These are phyloP conservation scores for Sporothrix curviconia DNA, from an alignment of 2,329 filamentous ascomycete genomes.

Conservation along the genomic window DNA sequence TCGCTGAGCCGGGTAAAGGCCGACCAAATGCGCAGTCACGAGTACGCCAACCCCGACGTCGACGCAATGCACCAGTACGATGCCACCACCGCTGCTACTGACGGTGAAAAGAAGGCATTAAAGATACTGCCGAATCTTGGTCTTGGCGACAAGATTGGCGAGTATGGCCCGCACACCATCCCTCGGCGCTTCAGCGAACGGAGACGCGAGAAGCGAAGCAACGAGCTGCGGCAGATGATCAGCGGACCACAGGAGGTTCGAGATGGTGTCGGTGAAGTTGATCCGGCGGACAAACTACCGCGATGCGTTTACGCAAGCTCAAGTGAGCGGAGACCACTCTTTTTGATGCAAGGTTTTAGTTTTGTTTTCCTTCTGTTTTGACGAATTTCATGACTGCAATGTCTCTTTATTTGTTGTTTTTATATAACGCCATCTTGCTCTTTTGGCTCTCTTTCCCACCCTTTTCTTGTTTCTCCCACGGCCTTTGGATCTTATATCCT, in stretches of 20 bases:
- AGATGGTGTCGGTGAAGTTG: constrained; percentile 52
- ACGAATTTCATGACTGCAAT: constrained; percentile 5
- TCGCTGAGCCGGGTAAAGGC: background rate
- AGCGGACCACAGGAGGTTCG: constrained; percentile 52
- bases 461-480: background rate
- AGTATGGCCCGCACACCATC: constrained; percentile 43
- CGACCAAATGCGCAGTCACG: background rate
- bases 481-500: background rate
- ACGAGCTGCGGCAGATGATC: constrained; percentile 54
- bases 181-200: constrained; percentile 51
- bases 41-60: background rate
- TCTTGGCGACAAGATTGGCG: constrained; percentile 43
- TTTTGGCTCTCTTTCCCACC: background rate
- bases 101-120: background rate
- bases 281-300: constrained; percentile 40
- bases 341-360: too few relatives aligned
- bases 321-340: constrained; percentile 2
- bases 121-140: constrained; percentile 32
- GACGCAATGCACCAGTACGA: background rate
- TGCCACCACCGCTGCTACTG: background rate
- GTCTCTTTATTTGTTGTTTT: background rate
- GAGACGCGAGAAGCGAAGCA: constrained; percentile 50
- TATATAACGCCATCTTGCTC: background rate
- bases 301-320: constrained; percentile 24
- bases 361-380: too few relatives aligned